Evolutionary conservation across 106 monocot species (phyloP), one percentile per base, ranked within the genome.

Genomic region (Dendrobium officinale): DNA sequence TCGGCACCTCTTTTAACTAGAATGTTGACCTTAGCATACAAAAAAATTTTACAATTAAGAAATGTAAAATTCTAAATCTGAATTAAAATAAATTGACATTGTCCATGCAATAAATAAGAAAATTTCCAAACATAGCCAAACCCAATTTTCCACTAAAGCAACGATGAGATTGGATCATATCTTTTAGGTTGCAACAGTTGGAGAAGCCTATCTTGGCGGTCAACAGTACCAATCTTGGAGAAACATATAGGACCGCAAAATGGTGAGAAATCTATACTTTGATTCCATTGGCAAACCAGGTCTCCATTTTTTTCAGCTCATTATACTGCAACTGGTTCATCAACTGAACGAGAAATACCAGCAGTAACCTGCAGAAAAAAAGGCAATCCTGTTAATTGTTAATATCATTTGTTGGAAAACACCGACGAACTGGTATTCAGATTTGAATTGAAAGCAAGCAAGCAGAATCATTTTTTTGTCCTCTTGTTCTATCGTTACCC

Each of bases 241-340:
- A 58, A 4, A 58, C 18, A 58, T 0, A 58, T 58, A 58, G 19
- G 17, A 13, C 58, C 58, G 15, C 18, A 4, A 58, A 18, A 58
- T 58, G 2, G 58, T 18, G 58, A 48, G 19, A 13, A 16, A 58
- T 58, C 58, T 61, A 22, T 5, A 22, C 20, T 22, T 22, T 61
- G n/a, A 61, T 22, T 61, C 61, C 61, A 61, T n/a, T 61, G n/a
- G 4, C 2, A 61, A n/a, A 61, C 22, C 22, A 22, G 22, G 8
- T 22, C 61, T n/a, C 61, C 61, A n/a, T 61, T 19, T 61, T 61
- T 61, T n/a, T 61, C 5, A 4, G n/a, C 22, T n/a, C 61, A 56
- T 83, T 82, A 92, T 15, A 72, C 92, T 84, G 92, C 90, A 84
- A 92, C 92, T 83, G 95, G 87, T 83, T 92, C 85, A 84, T 80